Evolutionary conservation across 2,329 filamentous ascomycete species (phyloP), one percentile per base, ranked within the genome.

Genomic region (Epichloe scottii): DNA sequence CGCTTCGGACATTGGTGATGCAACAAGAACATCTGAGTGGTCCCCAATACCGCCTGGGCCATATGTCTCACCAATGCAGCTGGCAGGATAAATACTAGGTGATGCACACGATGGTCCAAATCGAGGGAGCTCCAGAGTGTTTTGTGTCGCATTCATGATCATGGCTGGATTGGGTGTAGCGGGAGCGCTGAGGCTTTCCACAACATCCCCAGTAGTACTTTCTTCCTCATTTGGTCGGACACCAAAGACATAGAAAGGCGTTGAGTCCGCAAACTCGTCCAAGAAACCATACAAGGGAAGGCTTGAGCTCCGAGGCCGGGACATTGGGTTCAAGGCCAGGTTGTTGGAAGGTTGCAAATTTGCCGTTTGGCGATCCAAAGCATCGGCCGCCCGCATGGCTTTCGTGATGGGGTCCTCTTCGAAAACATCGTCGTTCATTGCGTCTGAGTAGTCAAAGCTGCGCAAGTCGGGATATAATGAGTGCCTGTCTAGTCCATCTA

Each of bases 311-410:
- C 75, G 71, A 21, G 68, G 68, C 2, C 72, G 69, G 15, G 55
- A 55, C 2, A 56, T 57, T 33, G 62, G 55, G 1, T 71, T 71
- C 38, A 78, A 63, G 47, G 77, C 75, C n/a, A 77, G 61, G 41
- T 76, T 71, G 50, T 70, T 68, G 46, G 59, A 67, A 0, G 70
- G 68, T 54, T 82, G 77, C n/a, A 81, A 62, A 21, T 66, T 73
- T 46, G 73, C 76, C 0, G 78, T 81, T 55, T 77, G 67, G 50
- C 69, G 69, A 57, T 82, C 75, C 38, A 82, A 68, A 2, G 72
- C 74, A 51, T 82, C 78, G 7, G 78, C 79, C 15, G 77, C 77
- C 57, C 74, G 70, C 76, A 81, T 82, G 37, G 78, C 77, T 57
- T 66, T 70, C 21, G 69, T 72, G 51, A 71, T 74, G 43, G 76